Percentiles rank a stretch among this genome's conserved stretches.
phyloP scores from a whole-genome alignment of 768 basidiomycete species.

The Lactifluus echinatus region DNA sequence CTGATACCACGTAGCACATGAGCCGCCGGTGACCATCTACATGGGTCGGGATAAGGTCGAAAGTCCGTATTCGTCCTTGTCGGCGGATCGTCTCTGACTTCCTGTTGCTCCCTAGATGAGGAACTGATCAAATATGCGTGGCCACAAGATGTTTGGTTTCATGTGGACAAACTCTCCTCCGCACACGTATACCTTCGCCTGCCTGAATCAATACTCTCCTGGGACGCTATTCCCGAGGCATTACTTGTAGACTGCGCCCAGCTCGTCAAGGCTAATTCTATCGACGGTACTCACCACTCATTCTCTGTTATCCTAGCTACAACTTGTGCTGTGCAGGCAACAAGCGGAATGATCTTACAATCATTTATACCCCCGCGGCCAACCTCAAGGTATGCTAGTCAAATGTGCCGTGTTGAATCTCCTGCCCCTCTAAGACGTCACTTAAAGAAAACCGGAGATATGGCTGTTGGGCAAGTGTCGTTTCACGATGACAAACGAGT shows the following conservation, averaged over 20 bases:
- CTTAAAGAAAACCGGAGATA: constrained; percentile 88
- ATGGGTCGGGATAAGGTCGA: constrained; percentile 98
- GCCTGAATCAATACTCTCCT: constrained; percentile 61
- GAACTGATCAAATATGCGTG: constrained; percentile 89
- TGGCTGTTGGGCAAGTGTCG: constrained; percentile 94
- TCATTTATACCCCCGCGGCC: constrained; percentile 89
- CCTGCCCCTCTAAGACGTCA: not conserved
- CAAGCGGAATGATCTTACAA: constrained; percentile 87
- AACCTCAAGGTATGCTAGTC: constrained; percentile 70
- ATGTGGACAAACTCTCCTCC: constrained; percentile 96
- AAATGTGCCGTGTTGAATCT: not conserved
- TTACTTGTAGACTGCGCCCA: constrained; percentile 84
- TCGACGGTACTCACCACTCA: constrained; percentile 55
- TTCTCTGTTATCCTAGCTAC: not conserved
- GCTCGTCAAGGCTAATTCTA: constrained; percentile 95
- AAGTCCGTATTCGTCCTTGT: constrained; percentile 42
- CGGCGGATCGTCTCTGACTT: not conserved
- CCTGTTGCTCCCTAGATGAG: constrained; percentile 54
- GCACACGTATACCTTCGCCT: constrained; percentile 96
- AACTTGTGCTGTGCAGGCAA: constrained; percentile 49
- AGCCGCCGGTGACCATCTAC: constrained; percentile 64
- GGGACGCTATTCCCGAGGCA: constrained; percentile 80
- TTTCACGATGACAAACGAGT: constrained; percentile 90
- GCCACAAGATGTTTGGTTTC: constrained; percentile 89
- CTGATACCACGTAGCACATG: no score